Percentiles rank a stretch among this genome's conserved stretches.
These are phyloP conservation scores for Penicillium paradoxum DNA, from an alignment of 495 filamentous ascomycete species.

Conservation along the genomic window DNA sequence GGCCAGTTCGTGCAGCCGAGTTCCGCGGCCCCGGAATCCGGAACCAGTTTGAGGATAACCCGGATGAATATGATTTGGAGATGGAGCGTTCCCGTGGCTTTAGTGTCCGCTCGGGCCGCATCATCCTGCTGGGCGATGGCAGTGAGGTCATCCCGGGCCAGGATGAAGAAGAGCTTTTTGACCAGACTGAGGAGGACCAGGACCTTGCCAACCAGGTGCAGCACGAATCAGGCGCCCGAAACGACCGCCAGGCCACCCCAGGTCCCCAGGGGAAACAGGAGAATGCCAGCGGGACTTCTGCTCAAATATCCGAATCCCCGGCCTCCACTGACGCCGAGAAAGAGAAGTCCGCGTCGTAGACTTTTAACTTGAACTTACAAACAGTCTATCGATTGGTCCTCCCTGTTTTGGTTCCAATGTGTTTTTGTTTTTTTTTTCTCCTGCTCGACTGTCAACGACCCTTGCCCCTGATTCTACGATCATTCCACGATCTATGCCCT, in stretches of 20 bases:
- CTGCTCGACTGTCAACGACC: slow-evolving; percentile 14
- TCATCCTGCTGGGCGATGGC: slow-evolving; percentile 92
- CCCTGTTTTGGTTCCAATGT: slow-evolving; percentile 12
- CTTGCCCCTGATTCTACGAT: slow-evolving; percentile 16
- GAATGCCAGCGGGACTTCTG: slow-evolving; percentile 18
- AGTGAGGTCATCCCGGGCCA: slow-evolving; percentile 82
- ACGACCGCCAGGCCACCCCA: slow-evolving; percentile 55
- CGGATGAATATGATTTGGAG: slow-evolving; percentile 87
- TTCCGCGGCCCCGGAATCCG: slow-evolving; percentile 81
- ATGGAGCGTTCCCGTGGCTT: slow-evolving; percentile 58
- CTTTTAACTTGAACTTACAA: slow-evolving; percentile 2
- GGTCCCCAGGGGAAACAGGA: slow-evolving; percentile 41
- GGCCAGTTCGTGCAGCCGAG: slow-evolving; percentile 66
- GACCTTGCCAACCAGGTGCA: slow-evolving; percentile 58
- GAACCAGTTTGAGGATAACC: slow-evolving; percentile 87
- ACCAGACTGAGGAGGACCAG: slow-evolving; percentile 76
- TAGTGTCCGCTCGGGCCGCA: slow-evolving; percentile 66
- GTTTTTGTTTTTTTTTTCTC: slow-evolving; percentile 15
- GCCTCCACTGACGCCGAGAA: slow-evolving; percentile 38
- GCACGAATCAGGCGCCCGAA: slow-evolving; percentile 35
- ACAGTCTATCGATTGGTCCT: slow-evolving; percentile 4
- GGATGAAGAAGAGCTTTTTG: slow-evolving; percentile 88
- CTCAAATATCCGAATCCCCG: slow-evolving; percentile 45
- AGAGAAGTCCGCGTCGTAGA: slow-evolving; percentile 32
- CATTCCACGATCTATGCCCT: slow-evolving; percentile 19